These are phyloP conservation scores for Penicillium oxalicum DNA, from an alignment of 2,329 filamentous ascomycete genomes.

Conservation along the genomic window DNA sequence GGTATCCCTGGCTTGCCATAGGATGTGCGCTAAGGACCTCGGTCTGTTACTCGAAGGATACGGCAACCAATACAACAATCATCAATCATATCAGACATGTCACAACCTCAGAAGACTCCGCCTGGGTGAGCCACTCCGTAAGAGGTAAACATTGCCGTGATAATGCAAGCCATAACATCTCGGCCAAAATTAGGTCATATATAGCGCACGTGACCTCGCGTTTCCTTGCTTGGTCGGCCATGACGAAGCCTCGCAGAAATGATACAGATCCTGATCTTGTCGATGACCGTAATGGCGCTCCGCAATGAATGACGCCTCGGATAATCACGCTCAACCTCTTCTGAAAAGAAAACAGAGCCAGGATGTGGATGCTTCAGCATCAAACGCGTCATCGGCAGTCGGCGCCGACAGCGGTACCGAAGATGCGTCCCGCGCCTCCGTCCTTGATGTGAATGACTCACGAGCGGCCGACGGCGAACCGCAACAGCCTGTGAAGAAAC, in stretches of 20 bases:
- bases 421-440: neutral
- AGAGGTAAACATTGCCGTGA: too few species aligned
- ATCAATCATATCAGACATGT: too few species aligned
- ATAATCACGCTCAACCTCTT: neutral
- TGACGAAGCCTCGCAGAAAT: neutral
- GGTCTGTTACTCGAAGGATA: too few species aligned
- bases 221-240: constrained; percentile 4
- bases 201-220: constrained; percentile 18
- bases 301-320: constrained; percentile 18
- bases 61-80: too few species aligned
- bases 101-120: too few species aligned
- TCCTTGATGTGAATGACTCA: neutral
- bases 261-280: neutral
- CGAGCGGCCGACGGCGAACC: neutral
- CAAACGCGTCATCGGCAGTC: constrained; percentile 14
- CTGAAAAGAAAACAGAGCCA: constrained; percentile 18
- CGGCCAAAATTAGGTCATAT: too few species aligned
- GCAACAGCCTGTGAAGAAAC: constrained; percentile 3
- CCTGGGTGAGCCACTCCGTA: too few species aligned
- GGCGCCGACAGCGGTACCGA: neutral
- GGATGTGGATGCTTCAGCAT: constrained; percentile 6
- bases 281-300: constrained; percentile 18
- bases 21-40: too few species aligned
- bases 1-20: too few species aligned
- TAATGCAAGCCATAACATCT: too few species aligned